Base-by-base conservation (phyloP, 495 filamentous ascomycete species). In the Massariosphaeria phaeospora region DNA sequence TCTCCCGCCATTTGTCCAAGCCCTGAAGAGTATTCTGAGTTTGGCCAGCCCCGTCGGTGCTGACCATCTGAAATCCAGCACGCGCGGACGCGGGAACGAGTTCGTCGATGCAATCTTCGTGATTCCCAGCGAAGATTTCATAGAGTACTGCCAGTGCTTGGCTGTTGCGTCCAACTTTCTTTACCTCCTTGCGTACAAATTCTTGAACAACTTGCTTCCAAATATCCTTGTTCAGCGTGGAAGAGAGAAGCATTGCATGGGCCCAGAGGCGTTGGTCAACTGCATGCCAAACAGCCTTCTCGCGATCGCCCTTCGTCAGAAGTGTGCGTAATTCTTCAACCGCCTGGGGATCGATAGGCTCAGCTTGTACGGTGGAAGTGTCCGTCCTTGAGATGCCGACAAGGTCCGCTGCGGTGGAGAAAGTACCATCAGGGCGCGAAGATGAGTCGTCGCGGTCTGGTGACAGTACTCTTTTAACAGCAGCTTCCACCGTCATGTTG, bases 251-350 rank as follows among this genome's bases (percentile, higher is more conserved):
- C 76, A 99, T 84, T 8, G 94, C 94, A 70, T 99, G 94, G 10
- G 86, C 91, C 94, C 94, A 99, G 3, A 97, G 73, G 31, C 89
- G 82, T 66, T 86, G 85, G 65, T 99, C 94, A n/a, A 87, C 91
- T 6, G 94, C 94, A 51, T 81, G 75, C 93, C 93, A 97, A 10
- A 95, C 84, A 2, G 94, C 94, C 62, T 91, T 89, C 63, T 95
- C 90, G 10, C 86, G 79, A 26, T 99, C 86, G 11, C 94, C 93
- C 30, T 75, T 69, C 5, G 95, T 71, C 20, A 99, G 78, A 57
- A 81, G 71, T 23, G 75, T 81, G 9, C 87, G 82, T 41, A 99
- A 76, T 27, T 76, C 75, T 49, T 86, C 81, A 9, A 93, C 66
- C 12, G 83, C 79, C 2, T 79, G 72, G 15, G 81, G 73, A 67